Base-by-base conservation (phyloP, 2,329 filamentous ascomycete genomes). In the Rhinocladiella similis region DNA sequence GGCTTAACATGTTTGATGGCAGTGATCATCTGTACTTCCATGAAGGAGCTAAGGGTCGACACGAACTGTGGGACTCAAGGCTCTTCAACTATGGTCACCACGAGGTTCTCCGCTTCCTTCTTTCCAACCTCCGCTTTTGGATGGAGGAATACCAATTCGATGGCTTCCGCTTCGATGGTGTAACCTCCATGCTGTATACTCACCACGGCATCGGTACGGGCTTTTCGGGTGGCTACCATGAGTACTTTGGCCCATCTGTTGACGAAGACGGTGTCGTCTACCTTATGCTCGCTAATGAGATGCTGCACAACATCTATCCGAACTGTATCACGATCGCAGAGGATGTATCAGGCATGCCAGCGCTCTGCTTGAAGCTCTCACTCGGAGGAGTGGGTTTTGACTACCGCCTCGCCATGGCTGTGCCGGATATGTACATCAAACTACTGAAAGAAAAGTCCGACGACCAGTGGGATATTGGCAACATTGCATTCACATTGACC, bases 341-440 rank as follows among this genome's bases (percentile, higher is more conserved):
- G 72, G 94, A 99, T 70, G 94, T 99, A 9, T 97, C 93, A 6
- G 94, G 94, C 16, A 99, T 99, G 94, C 94, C 94, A 14, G 93
- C 91, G n/a, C 80, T 99, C 47, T 97, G 94, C 73, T 75, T 99
- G 36, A 86, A 90, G 5, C 78, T 97, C 38, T 87, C 88, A 1
- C 79, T 97, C 1, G 94, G 94, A 16, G 94, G 94, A 60, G 85
- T 97, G 65, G 94, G 94, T 22, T 99, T 99, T 71, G 94, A 99
- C 75, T 99, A 99, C 74, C 86, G 94, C 64, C 84, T 99, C 29
- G 92, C 92, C 53, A 99, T 99, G 94, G 94, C 94, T 3, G 86
- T 99, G 61, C 94, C 94, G 3, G 94, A 99, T 72, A 90, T 99
- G 85, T 99, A 95, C 85, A 99, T 99, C 81, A 99, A 99, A 77